A percentile compares a stretch with the other conserved stretches of the same genome.
Evolutionary conservation across 805 yeast genomes (phyloP).

Genomic region (Nakazawaea ambrosiae): DNA sequence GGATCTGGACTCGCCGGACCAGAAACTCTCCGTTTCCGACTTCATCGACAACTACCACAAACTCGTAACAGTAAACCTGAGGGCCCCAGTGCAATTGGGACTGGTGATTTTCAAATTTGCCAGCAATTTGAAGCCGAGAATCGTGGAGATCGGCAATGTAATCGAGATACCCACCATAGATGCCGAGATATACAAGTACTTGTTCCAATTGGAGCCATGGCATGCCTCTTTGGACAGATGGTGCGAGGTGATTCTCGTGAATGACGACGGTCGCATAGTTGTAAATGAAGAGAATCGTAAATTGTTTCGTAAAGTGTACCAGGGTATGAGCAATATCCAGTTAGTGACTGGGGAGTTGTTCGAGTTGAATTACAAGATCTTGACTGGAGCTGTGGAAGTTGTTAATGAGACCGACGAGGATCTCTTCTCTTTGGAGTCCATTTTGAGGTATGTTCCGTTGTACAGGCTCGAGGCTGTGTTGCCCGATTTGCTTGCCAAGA

Average conservation of each 20-base stretch:
- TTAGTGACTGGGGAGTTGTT: background rate
- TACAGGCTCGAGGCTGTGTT: background rate
- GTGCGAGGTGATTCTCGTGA: conserved; percentile 8
- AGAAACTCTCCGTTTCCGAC: background rate
- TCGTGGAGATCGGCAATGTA: background rate
- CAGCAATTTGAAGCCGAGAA: background rate
- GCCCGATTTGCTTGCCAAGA: background rate
- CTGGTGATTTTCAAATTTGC: conserved; percentile 5
- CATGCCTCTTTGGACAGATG: conserved; percentile 1
- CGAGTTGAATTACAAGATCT: background rate
- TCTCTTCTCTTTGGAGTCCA: background rate
- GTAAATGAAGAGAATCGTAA: background rate
- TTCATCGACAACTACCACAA: background rate
- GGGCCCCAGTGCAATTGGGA: conserved; percentile 8
- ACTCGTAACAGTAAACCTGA: background rate
- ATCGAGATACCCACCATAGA: conserved; percentile 3
- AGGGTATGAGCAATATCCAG: conserved; percentile 7
- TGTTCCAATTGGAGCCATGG: background rate
- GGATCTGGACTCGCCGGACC: background rate
- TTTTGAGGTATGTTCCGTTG: background rate
- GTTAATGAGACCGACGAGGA: background rate
- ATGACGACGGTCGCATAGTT: background rate
- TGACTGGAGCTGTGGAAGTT: background rate
- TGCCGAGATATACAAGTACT: conserved; percentile 1
- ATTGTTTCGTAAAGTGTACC: background rate